phyloP scores from a whole-genome alignment of 2,329 filamentous ascomycete species.

The Calcarisporium arbuscula region DNA sequence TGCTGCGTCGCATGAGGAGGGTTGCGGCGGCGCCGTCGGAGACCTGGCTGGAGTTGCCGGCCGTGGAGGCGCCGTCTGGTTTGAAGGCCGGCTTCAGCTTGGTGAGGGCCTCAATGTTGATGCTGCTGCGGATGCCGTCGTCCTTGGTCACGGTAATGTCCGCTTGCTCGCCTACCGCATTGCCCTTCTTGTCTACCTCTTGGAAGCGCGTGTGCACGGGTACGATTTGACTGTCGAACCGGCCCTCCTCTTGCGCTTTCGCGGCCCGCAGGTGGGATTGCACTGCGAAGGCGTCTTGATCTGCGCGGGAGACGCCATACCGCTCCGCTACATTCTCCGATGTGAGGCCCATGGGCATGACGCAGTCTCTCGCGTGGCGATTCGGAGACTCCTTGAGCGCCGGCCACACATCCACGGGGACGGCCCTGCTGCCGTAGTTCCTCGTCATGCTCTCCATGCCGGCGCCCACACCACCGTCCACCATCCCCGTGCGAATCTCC shows the following conservation, averaged over 20 bases:
- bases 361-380: slow-evolving; percentile 72
- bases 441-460: slow-evolving; percentile 96
- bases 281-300: slow-evolving; percentile 80
- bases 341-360: slow-evolving; percentile 92
- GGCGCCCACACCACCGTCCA: slow-evolving; percentile 70
- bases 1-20: slow-evolving; percentile 78
- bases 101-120: slow-evolving; percentile 63
- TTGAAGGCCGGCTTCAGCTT: slow-evolving; percentile 84
- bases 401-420: slow-evolving; percentile 76
- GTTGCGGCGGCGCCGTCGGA: slow-evolving; percentile 82
- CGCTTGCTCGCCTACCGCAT: slow-evolving; percentile 48
- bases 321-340: slow-evolving; percentile 79
- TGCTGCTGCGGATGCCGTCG: slow-evolving; percentile 71
- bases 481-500: slow-evolving; percentile 66
- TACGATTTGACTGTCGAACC: slow-evolving; percentile 74
- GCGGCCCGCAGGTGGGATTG: slow-evolving; percentile 68
- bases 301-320: slow-evolving; percentile 65
- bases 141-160: slow-evolving; percentile 66
- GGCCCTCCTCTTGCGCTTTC: slow-evolving; percentile 59
- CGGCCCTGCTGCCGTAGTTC: slow-evolving; percentile 81
- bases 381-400: slow-evolving; percentile 57
- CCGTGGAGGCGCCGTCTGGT: slow-evolving; percentile 67
- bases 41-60: slow-evolving; percentile 81
- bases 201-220: slow-evolving; percentile 67
- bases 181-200: slow-evolving; percentile 55